Evolutionary conservation across 257 asterid species (phyloP), one percentile per base, ranked within the genome.

Genomic region (Solanum sejunctum): DNA sequence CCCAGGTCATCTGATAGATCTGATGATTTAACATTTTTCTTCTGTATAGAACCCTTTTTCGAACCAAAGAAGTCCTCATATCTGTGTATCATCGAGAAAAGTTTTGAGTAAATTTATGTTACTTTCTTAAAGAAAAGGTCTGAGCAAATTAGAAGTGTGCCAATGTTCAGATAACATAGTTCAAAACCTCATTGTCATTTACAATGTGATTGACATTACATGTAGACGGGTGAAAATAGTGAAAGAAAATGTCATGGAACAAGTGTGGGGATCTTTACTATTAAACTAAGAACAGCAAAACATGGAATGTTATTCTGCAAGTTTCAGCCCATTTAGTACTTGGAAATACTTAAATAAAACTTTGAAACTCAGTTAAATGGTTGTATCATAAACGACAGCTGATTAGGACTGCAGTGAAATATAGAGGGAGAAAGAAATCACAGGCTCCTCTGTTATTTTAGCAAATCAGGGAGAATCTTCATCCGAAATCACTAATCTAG

Each of bases 41-140:
- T 94, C 89, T 82, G 92, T 18, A 71, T 87, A 75, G 83, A 57
- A 73, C 66, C 86, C 83, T 67, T 91, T 70, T 86, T 89, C 28
- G 87, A 88, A 82, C 89, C 93, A 91, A 97, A 97, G 88, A 95
- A 94, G 83, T 94, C 98, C 32, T 93, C 97, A 86, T 80, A 57
- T 54, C 49, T 75, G 64, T 13, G 80, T 20, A 84, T 67, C 26
- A 41, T 41, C 51, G n/a, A 83, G 54, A 61, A 43, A 23, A 45
- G 32, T 2, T 32, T 16, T 3, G 52, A 39, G 78, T 36, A 36
- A 36, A 36, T 36, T 36, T 36, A 36, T 36, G 41, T 36, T 36
- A 36, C 41, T 36, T 36, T 4, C 41, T 36, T 3, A 36, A 36
- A 3, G 5, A 36, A 66, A 32, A 20, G 45, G 43, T 4, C 16